These are phyloP conservation scores for Colletotrichum phormii DNA, from an alignment of 2,329 filamentous ascomycete genomes.

Conservation along the genomic window DNA sequence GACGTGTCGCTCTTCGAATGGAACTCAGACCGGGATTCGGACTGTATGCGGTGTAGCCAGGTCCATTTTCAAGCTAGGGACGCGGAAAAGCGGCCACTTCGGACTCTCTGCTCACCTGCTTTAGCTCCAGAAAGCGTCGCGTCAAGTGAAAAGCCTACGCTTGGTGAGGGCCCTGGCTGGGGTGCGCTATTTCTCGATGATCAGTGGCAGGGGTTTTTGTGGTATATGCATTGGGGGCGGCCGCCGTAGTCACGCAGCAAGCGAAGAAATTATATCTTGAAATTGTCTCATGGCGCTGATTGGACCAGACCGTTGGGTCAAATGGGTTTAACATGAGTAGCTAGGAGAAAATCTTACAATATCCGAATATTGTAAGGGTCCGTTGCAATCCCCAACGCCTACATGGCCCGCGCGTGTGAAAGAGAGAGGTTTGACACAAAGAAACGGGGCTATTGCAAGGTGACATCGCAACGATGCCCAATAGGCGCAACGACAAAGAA, in stretches of 20 bases:
- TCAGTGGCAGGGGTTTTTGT: not conserved
- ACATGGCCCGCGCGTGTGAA: no score
- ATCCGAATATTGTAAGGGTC: no score
- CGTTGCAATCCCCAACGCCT: no score
- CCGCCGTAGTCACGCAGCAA: not conserved
- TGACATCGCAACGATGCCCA: not conserved
- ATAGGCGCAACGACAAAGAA: conserved; percentile 43
- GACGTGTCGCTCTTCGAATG: not conserved
- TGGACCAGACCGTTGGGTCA: not conserved
- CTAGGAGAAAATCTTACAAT: no score
- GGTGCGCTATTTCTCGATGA: not conserved
- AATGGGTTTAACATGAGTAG: no score
- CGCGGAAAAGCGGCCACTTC: not conserved
- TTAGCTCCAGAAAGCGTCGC: not conserved
- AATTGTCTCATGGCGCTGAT: not conserved
- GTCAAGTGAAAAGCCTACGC: not conserved
- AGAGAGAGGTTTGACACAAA: not conserved
- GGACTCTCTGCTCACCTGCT: not conserved
- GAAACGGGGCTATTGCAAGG: not conserved
- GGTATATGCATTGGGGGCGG: no score
- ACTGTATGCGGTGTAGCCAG: not conserved
- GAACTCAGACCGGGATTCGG: not conserved
- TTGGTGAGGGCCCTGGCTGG: not conserved
- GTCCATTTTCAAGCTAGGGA: not conserved
- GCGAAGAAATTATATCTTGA: not conserved